phyloP scores from a whole-genome alignment of 495 filamentous ascomycete genomes.

The Hypoxylon trugodes region DNA sequence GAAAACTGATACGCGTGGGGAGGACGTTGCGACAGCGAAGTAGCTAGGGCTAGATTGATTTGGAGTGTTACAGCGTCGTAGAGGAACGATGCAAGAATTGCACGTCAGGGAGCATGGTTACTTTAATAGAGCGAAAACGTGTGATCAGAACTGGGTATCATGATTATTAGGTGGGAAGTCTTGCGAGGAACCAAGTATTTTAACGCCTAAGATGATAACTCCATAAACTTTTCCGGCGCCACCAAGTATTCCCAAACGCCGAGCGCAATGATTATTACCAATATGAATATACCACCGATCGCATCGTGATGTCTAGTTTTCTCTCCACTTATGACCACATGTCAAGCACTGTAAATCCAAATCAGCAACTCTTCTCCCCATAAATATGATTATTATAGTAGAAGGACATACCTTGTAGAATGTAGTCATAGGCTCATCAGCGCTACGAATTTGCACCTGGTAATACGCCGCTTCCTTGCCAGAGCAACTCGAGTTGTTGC shows the following conservation, averaged over 20 bases:
- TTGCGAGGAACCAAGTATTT: not conserved
- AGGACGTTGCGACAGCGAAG: too few species aligned
- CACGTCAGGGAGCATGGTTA: not conserved
- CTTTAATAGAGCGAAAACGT: too few species aligned
- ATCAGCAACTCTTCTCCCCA: conserved; percentile 27
- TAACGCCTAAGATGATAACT: conserved; percentile 20
- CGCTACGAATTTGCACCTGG: conserved; percentile 96
- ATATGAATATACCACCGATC: not conserved
- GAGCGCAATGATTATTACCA: conserved; percentile 24
- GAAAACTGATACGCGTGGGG: too few species aligned
- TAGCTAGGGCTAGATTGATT: not conserved
- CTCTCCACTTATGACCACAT: conserved; percentile 65
- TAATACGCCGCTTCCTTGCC: conserved; percentile 88
- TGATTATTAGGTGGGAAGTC: conserved; percentile 5
- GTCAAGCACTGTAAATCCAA: conserved; percentile 62
- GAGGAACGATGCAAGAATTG: not conserved
- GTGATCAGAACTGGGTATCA: conserved; percentile 40
- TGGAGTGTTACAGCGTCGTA: conserved; percentile 26
- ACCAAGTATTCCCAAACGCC: conserved; percentile 21
- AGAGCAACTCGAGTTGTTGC: conserved; percentile 76
- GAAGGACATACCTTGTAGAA: conserved; percentile 80
- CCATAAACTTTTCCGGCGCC: conserved; percentile 39
- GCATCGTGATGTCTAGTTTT: conserved; percentile 50
- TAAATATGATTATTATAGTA: not conserved
- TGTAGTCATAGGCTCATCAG: conserved; percentile 97